Evolutionary conservation across 2,329 filamentous ascomycete species (phyloP).

Genomic region (Verticillium longisporum): DNA sequence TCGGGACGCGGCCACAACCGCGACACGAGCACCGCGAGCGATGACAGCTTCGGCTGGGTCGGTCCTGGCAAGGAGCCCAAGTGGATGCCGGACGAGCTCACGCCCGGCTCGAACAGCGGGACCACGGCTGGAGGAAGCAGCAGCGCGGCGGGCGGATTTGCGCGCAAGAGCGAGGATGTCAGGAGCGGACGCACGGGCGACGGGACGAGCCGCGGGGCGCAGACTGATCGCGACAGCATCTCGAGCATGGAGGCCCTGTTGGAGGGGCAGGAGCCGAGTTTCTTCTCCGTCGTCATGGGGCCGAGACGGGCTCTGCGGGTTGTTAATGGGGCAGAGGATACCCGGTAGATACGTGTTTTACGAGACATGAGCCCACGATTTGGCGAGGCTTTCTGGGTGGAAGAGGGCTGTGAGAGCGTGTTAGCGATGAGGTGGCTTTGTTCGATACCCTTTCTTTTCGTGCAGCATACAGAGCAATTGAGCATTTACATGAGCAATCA

Average conservation of each 20-base stretch:
- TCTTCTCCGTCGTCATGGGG: constrained; percentile 63
- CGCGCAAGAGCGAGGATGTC: constrained; percentile 13
- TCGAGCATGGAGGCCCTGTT: constrained; percentile 49
- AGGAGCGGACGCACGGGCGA: constrained; percentile 8
- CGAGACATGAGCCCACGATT: background rate
- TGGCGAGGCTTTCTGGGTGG: background rate
- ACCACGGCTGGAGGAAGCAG: constrained; percentile 15
- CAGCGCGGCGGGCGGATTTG: constrained; percentile 5
- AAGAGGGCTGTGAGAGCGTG: background rate
- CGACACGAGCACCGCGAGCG: constrained; percentile 13
- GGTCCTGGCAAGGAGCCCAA: constrained; percentile 23
- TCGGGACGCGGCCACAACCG: constrained; percentile 11
- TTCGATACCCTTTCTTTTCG: background rate
- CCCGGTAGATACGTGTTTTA: background rate
- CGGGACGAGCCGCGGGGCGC: constrained; percentile 15
- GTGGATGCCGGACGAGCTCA: constrained; percentile 17
- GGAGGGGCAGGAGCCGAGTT: constrained; percentile 59
- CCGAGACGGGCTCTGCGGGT: constrained; percentile 63
- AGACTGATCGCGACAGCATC: constrained; percentile 18
- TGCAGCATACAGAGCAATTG: background rate
- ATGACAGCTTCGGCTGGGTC: constrained; percentile 22
- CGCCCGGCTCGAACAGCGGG: constrained; percentile 10
- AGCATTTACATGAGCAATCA: background rate
- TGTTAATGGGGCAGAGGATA: constrained; percentile 46
- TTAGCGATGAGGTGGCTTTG: background rate